A percentile compares a stretch with the other conserved stretches of the same genome.
Conservation (phyloP, 108 stramenopile species). For the Mayamaea pseudoterrestris region DNA sequence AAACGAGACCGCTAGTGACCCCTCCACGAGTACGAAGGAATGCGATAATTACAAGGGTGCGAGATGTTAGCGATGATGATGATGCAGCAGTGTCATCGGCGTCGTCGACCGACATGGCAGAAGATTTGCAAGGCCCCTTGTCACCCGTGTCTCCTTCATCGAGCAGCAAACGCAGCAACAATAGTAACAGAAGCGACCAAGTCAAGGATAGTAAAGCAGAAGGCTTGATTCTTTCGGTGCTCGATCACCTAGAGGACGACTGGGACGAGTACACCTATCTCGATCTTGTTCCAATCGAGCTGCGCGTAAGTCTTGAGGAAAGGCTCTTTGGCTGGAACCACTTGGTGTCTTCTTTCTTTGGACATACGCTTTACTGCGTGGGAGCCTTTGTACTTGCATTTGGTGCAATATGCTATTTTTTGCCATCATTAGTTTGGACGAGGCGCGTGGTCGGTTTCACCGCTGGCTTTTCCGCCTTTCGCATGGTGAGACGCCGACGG, state of each 20-base stretch:
- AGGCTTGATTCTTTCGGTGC: conserved; percentile 26
- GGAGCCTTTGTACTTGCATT: conserved; percentile 22
- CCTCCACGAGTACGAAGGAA: too few relatives aligned
- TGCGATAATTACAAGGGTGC: too few relatives aligned
- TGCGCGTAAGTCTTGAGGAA: conserved; percentile 60
- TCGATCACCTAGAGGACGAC: conserved; percentile 63
- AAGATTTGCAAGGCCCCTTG: too few relatives aligned
- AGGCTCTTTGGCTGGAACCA: conserved; percentile 72
- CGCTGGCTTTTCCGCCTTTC: conserved; percentile 29
- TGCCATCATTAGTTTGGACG: conserved; percentile 2
- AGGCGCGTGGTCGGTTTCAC: not conserved
- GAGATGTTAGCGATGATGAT: too few relatives aligned
- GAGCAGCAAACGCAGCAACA: too few relatives aligned
- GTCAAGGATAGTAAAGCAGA: too few relatives aligned
- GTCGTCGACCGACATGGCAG: too few relatives aligned
- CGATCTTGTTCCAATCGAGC: conserved; percentile 56
- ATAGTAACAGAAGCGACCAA: too few relatives aligned
- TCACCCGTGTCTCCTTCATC: too few relatives aligned
- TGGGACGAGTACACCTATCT: conserved; percentile 47
- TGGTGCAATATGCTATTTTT: conserved; percentile 14
- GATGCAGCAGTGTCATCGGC: too few relatives aligned
- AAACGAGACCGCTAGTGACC: too few relatives aligned
- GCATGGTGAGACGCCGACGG: conserved; percentile 55
- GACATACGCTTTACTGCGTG: conserved; percentile 45
- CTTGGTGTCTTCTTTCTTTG: conserved; percentile 42